phyloP scores from a whole-genome alignment of 768 basidiomycete genomes.

The Thelephora ganbajun region DNA sequence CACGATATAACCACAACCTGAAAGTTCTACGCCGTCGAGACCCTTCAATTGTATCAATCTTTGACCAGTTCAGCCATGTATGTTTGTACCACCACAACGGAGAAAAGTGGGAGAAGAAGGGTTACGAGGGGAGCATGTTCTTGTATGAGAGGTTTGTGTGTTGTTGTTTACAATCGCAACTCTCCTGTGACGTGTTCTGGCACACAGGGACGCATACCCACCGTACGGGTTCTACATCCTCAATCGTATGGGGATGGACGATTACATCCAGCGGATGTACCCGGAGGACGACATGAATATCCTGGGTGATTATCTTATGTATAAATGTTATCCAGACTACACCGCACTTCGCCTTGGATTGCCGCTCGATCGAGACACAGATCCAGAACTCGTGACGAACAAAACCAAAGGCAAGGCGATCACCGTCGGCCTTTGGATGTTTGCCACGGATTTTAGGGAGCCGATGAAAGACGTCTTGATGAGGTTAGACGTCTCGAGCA shows the following conservation, averaged over 20 bases:
- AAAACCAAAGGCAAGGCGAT: conserved; percentile 38
- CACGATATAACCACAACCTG: conserved; percentile 64
- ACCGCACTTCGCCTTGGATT: conserved; percentile 26
- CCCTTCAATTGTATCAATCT: conserved; percentile 63
- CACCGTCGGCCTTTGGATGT: conserved; percentile 67
- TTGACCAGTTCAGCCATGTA: conserved; percentile 82
- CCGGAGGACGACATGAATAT: conserved; percentile 64
- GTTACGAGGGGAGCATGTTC: conserved; percentile 83
- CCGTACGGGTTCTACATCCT: conserved; percentile 78
- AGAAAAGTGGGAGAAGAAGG: conserved; percentile 69
- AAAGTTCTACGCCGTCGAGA: conserved; percentile 69
- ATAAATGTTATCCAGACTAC: conserved; percentile 60
- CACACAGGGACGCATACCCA: conserved; percentile 53
- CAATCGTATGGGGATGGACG: conserved; percentile 69
- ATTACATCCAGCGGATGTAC: conserved; percentile 60
- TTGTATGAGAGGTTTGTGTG: conserved; percentile 63
- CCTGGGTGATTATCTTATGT: conserved; percentile 55
- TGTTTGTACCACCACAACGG: conserved; percentile 69
- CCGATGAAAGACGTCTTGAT: conserved; percentile 58
- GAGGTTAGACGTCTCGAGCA: conserved; percentile 27
- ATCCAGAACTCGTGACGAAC: conserved; percentile 24
- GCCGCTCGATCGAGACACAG: conserved; percentile 19
- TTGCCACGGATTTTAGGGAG: conserved; percentile 53
- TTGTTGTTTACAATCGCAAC: background rate
- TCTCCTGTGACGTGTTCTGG: conserved; percentile 3